Evolutionary conservation across 1,284 basidiomycete genomes (phyloP), one percentile per base, ranked within the genome.

Genomic region (Athelia sp.): DNA sequence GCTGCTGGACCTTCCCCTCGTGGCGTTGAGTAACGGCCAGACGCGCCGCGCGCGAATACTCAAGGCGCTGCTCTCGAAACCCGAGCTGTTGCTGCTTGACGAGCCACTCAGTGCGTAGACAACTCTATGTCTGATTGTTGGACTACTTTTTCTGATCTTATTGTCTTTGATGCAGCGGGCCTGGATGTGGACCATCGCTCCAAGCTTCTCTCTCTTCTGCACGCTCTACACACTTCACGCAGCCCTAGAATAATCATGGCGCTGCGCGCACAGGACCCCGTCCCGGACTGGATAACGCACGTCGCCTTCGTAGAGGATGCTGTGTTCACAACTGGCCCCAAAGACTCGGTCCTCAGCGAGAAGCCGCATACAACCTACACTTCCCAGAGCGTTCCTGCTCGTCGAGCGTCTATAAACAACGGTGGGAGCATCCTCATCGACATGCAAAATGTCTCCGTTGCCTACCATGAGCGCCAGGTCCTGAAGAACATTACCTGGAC

Each of bases 21-120:
- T 96, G 4, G 88, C 89, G 1, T 66, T 98, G 46, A 92, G 88
- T 54, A 96, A 96, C 57, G 96, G 96, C 0, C 96, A 99, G 71
- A 97, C 87, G 18, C 70, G 96, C 32, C 71, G 93, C 21, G 93
- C 93, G 3, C 74, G 94, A 45, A 90, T 99, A 43, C 74, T 90
- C 2, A 82, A 83, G 55, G 90, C 91, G 0, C 66, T 98, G 9
- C 66, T 98, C 36, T 72, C 69, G 15, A 72, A 76, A 36, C 90
- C 92, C 0, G 76, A 83, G 51, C 56, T 97, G 44, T 64, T 96
- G 18, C 65, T 96, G 2, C 71, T 97, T 13, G 93, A 96, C 55
- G 93, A 96, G 62, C 93, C 93, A 1, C 69, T 92, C 32, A 86
- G 87, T 84, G 62, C 50, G 77, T 75, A 0, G n/a, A n/a, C 45